Conservation (phyloP, 2,329 filamentous ascomycete species). For the Penicillium sp. region DNA sequence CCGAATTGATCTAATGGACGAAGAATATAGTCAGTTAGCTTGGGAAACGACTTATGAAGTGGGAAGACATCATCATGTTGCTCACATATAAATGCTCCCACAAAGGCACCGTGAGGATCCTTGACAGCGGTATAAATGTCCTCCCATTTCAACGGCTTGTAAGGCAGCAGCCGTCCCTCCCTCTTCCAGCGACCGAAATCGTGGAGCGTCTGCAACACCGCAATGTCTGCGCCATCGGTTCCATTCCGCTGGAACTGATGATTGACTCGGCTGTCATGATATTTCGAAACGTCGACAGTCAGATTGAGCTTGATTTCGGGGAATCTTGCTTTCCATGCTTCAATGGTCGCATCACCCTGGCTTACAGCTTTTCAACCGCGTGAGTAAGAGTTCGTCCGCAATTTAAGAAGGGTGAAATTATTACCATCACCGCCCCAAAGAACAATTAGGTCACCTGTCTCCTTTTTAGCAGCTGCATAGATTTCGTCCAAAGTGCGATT, state of each 20-base stretch:
- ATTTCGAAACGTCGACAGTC: slow-evolving; percentile 57
- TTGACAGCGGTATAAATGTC: not conserved
- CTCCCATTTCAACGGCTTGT: slow-evolving; percentile 1
- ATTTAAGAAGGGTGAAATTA: not conserved
- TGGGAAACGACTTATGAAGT: not conserved
- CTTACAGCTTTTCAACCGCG: not conserved
- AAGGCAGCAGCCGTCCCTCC: slow-evolving; percentile 40
- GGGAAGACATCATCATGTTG: not conserved
- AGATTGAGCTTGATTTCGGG: slow-evolving; percentile 53
- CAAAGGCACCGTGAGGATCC: not conserved
- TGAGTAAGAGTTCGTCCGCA: not conserved
- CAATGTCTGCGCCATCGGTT: slow-evolving; percentile 48
- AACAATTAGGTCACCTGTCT: slow-evolving; percentile 27
- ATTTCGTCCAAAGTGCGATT: slow-evolving; percentile 52
- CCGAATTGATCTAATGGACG: not conserved
- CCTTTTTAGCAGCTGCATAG: slow-evolving; percentile 49
- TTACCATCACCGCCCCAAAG: slow-evolving; percentile 24
- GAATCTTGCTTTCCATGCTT: slow-evolving; percentile 39
- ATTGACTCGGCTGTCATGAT: slow-evolving; percentile 51
- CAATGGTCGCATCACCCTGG: slow-evolving; percentile 26
- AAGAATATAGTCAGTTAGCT: not conserved
- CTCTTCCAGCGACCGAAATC: slow-evolving; percentile 54
- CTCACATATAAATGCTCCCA: not conserved
- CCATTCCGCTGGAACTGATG: slow-evolving; percentile 40
- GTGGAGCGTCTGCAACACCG: slow-evolving; percentile 34